Evolutionary conservation across 2,329 filamentous ascomycete species (phyloP).

Genomic region (Phaeophleospora eucalypticola): DNA sequence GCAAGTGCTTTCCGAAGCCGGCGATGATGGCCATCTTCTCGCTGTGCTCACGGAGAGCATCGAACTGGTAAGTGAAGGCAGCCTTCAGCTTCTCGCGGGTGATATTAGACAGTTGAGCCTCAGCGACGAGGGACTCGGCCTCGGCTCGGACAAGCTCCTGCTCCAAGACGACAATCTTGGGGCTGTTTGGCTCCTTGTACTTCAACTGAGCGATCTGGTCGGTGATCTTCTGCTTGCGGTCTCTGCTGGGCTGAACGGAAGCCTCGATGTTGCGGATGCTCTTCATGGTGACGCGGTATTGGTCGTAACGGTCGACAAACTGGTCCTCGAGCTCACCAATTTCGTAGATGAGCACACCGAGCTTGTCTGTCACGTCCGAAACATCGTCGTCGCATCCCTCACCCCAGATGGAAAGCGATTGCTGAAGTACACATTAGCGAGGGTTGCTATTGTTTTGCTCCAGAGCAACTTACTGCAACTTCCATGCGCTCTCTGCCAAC

Average conservation of each 20-base stretch:
- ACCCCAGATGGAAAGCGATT: constrained; percentile 98
- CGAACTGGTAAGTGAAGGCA: constrained; percentile 96
- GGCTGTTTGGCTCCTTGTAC: constrained; percentile 98
- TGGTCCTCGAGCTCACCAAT: constrained; percentile 98
- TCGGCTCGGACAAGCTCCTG: constrained; percentile 98
- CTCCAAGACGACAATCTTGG: constrained; percentile 94
- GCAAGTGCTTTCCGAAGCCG: constrained; percentile 95
- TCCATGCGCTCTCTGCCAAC: constrained; percentile 97
- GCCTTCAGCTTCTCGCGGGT: constrained; percentile 99
- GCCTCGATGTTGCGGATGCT: constrained; percentile 98
- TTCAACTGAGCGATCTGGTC: constrained; percentile 98
- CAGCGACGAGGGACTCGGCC: constrained; percentile 96
- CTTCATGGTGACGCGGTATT: constrained; percentile 99
- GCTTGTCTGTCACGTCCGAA: constrained; percentile 96
- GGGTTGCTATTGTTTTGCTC: background rate
- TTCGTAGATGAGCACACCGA: constrained; percentile 95
- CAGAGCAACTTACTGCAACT: constrained; percentile 69
- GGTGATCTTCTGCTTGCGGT: constrained; percentile 98
- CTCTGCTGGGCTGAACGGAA: constrained; percentile 94
- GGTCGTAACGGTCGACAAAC: constrained; percentile 97
- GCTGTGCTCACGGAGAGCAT: constrained; percentile 92
- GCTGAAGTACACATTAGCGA: constrained; percentile 48
- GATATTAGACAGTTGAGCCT: constrained; percentile 98
- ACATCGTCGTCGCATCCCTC: constrained; percentile 95
- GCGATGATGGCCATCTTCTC: constrained; percentile 98